Conservation (phyloP, 345 rosid species). For the thale cress (Arabidopsis thaliana) region DNA sequence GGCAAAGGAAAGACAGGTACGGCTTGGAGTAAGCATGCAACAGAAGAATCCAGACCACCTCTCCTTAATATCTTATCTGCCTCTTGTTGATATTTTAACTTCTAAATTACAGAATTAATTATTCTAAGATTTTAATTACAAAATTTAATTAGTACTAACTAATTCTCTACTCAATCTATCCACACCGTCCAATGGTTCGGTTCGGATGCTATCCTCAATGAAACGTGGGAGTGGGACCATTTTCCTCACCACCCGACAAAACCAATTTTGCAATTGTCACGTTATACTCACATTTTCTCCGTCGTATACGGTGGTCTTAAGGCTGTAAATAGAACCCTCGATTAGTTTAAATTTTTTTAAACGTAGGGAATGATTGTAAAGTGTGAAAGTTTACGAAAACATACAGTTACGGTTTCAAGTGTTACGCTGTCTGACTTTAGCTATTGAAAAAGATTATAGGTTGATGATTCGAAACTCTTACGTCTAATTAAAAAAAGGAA, state of each 20-base stretch:
- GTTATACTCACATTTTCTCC: constrained; percentile 7
- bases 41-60: constrained; percentile 21
- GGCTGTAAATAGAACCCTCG: neutral
- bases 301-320: constrained; percentile 22
- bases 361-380: neutral
- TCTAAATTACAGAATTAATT: neutral
- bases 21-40: constrained; percentile 36
- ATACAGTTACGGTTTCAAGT: neutral
- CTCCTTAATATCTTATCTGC: constrained; percentile 18
- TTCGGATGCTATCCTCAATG: neutral
- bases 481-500: too few species aligned
- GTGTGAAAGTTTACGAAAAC: neutral
- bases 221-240: constrained; percentile 5
- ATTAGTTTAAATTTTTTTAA: neutral
- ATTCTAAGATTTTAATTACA: too few species aligned
- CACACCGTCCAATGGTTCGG: constrained; percentile 24
- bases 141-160: neutral
- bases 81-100: constrained; percentile 3
- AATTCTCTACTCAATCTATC: neutral
- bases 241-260: constrained; percentile 22
- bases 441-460: too few species aligned
- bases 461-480: too few species aligned
- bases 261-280: constrained; percentile 3
- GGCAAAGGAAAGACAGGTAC: constrained; percentile 27
- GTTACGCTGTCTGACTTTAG: too few species aligned